Conservation (phyloP, 371 early-diverging fungal genomes). For the Mortierella sp. region DNA sequence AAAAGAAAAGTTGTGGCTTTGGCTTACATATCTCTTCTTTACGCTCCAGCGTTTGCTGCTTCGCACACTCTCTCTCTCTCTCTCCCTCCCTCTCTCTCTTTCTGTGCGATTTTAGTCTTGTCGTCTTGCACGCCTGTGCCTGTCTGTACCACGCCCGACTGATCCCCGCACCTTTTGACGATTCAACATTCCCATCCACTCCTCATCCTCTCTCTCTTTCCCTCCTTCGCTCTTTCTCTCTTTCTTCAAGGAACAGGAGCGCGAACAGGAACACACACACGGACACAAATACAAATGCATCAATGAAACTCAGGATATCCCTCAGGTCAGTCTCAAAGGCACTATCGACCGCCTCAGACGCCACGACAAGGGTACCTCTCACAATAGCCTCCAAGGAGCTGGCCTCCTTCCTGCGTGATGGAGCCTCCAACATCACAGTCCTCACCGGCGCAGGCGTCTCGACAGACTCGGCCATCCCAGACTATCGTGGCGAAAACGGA, state of each 20-base stretch:
- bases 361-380: background rate
- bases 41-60: background rate
- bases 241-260: too few relatives aligned
- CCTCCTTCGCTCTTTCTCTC: background rate
- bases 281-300: too few relatives aligned
- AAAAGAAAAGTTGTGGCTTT: constrained; percentile 2
- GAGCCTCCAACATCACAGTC: constrained; percentile 59
- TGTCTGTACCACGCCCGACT: background rate
- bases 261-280: background rate
- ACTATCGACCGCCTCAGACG: constrained; percentile 14
- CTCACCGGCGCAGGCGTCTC: constrained; percentile 52
- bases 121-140: background rate
- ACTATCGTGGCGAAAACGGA: constrained; percentile 89
- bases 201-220: background rate
- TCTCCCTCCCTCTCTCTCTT: background rate
- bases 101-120: too few relatives aligned
- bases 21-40: background rate
- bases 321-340: constrained; percentile 40
- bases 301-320: constrained; percentile 35
- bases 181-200: background rate
- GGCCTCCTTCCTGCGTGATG: constrained; percentile 60
- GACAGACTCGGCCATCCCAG: constrained; percentile 89
- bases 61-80: background rate
- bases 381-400: constrained; percentile 56
- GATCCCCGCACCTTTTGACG: background rate